Base-by-base conservation (phyloP, 2,329 filamentous ascomycete genomes). In the Amauroascus verrucosus region DNA sequence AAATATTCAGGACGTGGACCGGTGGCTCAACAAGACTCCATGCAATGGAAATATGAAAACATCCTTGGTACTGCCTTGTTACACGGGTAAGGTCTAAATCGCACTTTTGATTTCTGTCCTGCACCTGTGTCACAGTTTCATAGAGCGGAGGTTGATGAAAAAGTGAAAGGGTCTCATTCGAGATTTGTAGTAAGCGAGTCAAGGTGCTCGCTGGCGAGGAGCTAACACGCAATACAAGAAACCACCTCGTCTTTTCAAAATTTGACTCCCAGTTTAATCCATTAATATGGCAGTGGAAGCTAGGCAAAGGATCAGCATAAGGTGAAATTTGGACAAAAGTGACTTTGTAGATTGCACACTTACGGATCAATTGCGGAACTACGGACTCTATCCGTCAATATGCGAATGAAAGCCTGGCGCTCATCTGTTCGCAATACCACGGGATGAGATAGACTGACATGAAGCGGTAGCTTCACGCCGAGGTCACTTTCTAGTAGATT, bases 31-130 rank as follows among this genome's bases (percentile, higher is more conserved):
- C 68, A 57, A 91, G 75, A 1, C 80, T 85, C 93, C 91, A 97
- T 0, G 85, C 93, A 53, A 98, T 81, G 44, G 89, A 95, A 56
- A 97, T 73, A 68, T 98, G 93, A 64, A 96, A 96, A 20, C 78
- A 80, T 47, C 75, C 67, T 3, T 77, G 76, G 51, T 67, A 66
- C 20, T 53, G 14, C 13, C 24, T 33, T 14, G 18, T 13, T 3
- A 14, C 16, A 3, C 18, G 9, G 26, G 37, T 26, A 33, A 9
- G 3, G 6, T 38, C 24, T 22, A 38, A 13, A 18, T 47, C 26
- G 14, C 9, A 22, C 9, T n/a, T 32, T 16, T 40, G 47, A 51
- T 38, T 54, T 55, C 28, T 40, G 30, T 47, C 26, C 32, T 28
- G 44, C 37, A 56, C 53, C 41, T 53, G 47, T 49, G 18, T 51